Conservation (phyloP, 441 rosid species). For the Erodium moschatum region DNA sequence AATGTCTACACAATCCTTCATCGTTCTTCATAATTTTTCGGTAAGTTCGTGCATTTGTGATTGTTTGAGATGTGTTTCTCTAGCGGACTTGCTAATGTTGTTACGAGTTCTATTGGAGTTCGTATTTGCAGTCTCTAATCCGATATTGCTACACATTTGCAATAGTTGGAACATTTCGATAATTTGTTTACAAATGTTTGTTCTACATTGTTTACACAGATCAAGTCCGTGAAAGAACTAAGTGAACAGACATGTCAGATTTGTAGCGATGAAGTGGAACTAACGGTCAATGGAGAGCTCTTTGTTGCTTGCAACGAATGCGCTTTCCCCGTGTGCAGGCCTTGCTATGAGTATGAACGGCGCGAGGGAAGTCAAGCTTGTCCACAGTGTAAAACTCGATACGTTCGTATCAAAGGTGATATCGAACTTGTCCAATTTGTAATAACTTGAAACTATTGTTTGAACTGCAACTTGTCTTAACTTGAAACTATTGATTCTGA, state of each 20-base stretch:
- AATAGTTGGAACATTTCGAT: neutral
- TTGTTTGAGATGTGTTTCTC: neutral
- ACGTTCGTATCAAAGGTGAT: conserved; percentile 62
- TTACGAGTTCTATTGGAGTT: neutral
- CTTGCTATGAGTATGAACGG: conserved; percentile 88
- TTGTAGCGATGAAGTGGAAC: conserved; percentile 69
- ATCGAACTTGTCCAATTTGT: neutral
- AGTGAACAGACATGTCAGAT: conserved; percentile 70
- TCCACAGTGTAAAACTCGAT: conserved; percentile 78
- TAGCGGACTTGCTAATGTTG: neutral
- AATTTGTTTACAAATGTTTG: neutral
- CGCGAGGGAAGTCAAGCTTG: conserved; percentile 73
- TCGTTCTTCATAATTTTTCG: neutral
- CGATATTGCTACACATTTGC: too few species aligned
- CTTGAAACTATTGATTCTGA: neutral
- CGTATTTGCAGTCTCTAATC: too few species aligned
- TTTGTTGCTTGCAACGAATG: conserved; percentile 43
- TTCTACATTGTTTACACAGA: conserved; percentile 31
- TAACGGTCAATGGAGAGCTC: conserved; percentile 50
- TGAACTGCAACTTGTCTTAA: too few species aligned
- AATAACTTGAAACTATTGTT: too few species aligned
- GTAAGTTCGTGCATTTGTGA: neutral
- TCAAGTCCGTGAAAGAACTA: conserved; percentile 56
- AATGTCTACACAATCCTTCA: too few species aligned
- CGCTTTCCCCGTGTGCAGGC: conserved; percentile 59